Conservation (phyloP, 2,329 filamentous ascomycete species). For the Calonectria montana region DNA sequence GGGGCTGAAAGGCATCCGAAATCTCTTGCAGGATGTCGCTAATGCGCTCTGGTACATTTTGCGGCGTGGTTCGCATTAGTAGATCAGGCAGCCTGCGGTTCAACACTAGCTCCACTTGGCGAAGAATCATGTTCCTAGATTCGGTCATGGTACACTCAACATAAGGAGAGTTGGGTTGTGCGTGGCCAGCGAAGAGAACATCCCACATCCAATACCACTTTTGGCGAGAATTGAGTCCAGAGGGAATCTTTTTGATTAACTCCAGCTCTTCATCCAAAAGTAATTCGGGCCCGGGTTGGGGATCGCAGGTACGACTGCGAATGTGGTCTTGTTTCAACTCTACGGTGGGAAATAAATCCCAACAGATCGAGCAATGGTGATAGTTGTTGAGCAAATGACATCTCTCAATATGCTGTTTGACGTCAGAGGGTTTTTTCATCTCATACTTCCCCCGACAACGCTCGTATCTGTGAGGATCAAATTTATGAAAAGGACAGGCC, state of each 20-base stretch:
- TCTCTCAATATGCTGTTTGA: not conserved
- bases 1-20: not conserved
- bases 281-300: not conserved
- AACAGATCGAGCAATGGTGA: not conserved
- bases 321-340: not conserved
- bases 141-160: not conserved
- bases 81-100: not conserved
- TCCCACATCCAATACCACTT: not conserved
- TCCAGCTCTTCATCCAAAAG: not conserved
- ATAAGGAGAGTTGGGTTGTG: not conserved
- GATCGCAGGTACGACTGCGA: not conserved
- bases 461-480: not conserved
- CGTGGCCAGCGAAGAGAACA: not conserved
- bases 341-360: not conserved
- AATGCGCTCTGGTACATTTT: not conserved
- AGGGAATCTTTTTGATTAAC: not conserved
- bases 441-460: not conserved
- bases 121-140: not conserved
- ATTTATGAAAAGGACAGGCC: not conserved
- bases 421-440: not conserved
- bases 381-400: not conserved
- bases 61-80: not conserved
- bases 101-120: not conserved
- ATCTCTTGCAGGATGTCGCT: not conserved
- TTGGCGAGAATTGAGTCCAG: not conserved